Evolutionary conservation across 495 filamentous ascomycete genomes (phyloP).

Genomic region (Astrocystis sublimbata): DNA sequence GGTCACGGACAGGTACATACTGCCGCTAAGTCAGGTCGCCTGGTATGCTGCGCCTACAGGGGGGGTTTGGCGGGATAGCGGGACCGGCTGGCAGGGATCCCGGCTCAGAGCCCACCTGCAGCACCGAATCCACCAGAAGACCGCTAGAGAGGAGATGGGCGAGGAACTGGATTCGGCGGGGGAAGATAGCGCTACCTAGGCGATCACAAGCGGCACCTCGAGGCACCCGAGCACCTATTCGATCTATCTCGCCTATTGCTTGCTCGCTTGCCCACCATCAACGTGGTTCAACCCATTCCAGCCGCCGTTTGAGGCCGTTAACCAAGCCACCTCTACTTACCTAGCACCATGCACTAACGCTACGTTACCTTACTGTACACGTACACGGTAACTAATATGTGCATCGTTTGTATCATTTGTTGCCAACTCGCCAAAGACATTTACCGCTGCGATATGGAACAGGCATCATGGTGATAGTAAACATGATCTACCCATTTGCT

Average conservation of each 20-base stretch:
- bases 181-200: background rate
- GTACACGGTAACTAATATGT: background rate
- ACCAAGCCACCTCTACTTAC: background rate
- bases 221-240: too few relatives aligned
- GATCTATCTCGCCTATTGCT: too few relatives aligned
- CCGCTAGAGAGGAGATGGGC: too few relatives aligned
- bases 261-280: too few relatives aligned
- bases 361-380: background rate
- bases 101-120: too few relatives aligned
- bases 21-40: background rate
- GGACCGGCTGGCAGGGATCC: background rate
- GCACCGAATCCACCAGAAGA: too few relatives aligned
- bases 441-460: constrained; percentile 4
- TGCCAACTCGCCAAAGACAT: background rate
- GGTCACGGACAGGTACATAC: background rate
- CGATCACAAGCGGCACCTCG: too few relatives aligned
- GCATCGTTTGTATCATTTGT: background rate
- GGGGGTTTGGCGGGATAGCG: background rate
- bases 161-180: background rate
- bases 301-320: background rate
- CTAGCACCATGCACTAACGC: too few relatives aligned
- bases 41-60: constrained; percentile 11
- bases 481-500: background rate
- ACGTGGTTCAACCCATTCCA: background rate
- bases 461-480: background rate